A percentile compares a stretch with the other conserved stretches of the same genome.
These are phyloP conservation scores for Penicillium atrosanguineum DNA, from an alignment of 495 filamentous ascomycete species.

Conservation along the genomic window DNA sequence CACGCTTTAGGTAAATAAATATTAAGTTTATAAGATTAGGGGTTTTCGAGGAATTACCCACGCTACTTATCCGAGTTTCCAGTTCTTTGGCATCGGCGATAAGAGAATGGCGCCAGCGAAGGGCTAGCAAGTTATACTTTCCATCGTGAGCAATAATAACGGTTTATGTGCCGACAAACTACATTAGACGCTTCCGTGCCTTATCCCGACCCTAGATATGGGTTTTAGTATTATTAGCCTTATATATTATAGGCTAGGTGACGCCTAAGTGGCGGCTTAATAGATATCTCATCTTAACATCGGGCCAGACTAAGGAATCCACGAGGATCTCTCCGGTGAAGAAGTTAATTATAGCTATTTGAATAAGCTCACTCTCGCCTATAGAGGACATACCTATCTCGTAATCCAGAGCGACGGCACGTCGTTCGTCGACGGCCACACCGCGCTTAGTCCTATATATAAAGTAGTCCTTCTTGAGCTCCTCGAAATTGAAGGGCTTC, in stretches of 20 bases:
- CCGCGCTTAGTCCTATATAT: background rate
- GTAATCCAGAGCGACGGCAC: conserved; percentile 47
- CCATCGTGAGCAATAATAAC: conserved; percentile 34
- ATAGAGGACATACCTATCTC: conserved; percentile 41
- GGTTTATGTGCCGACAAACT: conserved; percentile 34
- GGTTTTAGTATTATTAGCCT: conserved; percentile 6
- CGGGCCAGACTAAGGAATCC: conserved; percentile 41
- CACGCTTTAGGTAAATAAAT: conserved; percentile 22
- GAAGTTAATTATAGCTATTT: conserved; percentile 42
- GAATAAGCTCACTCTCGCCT: conserved; percentile 39
- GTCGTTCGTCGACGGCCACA: background rate
- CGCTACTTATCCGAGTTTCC: conserved; percentile 3
- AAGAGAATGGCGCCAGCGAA: conserved; percentile 26
- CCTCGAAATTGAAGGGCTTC: background rate
- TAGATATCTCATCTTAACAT: conserved; percentile 1
- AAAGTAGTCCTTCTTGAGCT: conserved; percentile 1
- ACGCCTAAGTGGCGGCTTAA: background rate
- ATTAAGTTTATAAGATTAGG: conserved; percentile 1
- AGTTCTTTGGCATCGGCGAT: conserved; percentile 32
- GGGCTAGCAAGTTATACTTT: conserved; percentile 21
- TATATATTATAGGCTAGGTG: conserved; percentile 29
- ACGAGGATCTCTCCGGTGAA: conserved; percentile 41
- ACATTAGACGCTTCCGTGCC: conserved; percentile 32
- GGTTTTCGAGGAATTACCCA: background rate
- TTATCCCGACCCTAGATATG: conserved; percentile 28